These are phyloP conservation scores for Ascobolus immersus DNA, from an alignment of 495 filamentous ascomycete species.

Conservation along the genomic window DNA sequence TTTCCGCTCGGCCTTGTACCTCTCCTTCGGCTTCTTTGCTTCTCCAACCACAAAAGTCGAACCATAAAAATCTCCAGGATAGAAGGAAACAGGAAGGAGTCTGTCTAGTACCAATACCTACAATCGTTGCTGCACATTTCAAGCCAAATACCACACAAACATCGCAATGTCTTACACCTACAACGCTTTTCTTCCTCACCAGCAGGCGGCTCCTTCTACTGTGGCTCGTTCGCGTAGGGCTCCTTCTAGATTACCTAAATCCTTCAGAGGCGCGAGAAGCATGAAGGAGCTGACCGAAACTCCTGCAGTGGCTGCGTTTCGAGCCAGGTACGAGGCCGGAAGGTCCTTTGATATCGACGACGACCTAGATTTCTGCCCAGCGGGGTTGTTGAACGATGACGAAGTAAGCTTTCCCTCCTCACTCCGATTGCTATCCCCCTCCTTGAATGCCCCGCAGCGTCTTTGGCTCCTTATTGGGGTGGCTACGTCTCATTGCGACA, in stretches of 20 bases:
- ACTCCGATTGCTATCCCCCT: too few relatives aligned
- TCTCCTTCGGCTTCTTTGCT: too few relatives aligned
- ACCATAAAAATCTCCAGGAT: too few relatives aligned
- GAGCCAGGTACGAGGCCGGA: slow-evolving; percentile 65
- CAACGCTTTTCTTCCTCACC: slow-evolving; percentile 32
- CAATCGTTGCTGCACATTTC: too few relatives aligned
- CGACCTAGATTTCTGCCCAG: slow-evolving; percentile 87
- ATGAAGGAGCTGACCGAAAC: slow-evolving; percentile 75
- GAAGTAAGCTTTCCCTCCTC: slow-evolving; percentile 59
- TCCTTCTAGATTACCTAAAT: slow-evolving; percentile 43
- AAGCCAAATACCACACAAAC: slow-evolving; percentile 1
- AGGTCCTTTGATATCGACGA: slow-evolving; percentile 93
- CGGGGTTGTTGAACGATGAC: slow-evolving; percentile 75
- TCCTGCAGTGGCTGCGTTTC: slow-evolving; percentile 45
- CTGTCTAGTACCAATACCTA: too few relatives aligned
- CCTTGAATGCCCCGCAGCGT: too few relatives aligned
- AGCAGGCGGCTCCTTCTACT: slow-evolving; percentile 33
- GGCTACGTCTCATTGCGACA: slow-evolving; percentile 1
- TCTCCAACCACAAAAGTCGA: too few relatives aligned
- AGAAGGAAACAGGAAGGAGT: too few relatives aligned
- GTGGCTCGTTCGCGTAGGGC: slow-evolving; percentile 43
- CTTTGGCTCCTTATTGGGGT: too few relatives aligned
- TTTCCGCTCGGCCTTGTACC: too few relatives aligned
- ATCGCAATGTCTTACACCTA: slow-evolving; percentile 48
- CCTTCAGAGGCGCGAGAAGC: slow-evolving; percentile 52